Percentiles rank a stretch among this genome's conserved stretches.
Conservation (phyloP, 805 yeast genomes). For the Barnettozyma vustinii region DNA sequence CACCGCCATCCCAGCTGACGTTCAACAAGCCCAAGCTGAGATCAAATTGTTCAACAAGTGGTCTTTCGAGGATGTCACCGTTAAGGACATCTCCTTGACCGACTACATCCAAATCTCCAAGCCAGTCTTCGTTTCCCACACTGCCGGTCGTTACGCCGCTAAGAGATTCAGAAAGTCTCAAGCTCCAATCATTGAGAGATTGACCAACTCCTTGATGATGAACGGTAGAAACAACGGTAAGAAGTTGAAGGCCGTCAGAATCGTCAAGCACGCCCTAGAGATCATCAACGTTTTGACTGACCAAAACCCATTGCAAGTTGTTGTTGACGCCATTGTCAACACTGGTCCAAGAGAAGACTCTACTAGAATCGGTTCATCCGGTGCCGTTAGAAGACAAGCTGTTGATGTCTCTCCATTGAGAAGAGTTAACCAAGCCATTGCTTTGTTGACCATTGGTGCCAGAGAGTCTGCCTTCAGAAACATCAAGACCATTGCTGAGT, state of each 20-base stretch:
- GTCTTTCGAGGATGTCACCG: constrained; percentile 97
- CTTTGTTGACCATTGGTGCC: constrained; percentile 98
- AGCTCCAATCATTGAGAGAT: constrained; percentile 98
- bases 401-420: constrained; percentile 99
- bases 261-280: constrained; percentile 98
- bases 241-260: constrained; percentile 99
- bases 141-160: constrained; percentile 99
- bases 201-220: constrained; percentile 99
- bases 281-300: constrained; percentile 96
- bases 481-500: constrained; percentile 99
- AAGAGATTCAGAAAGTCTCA: constrained; percentile 99
- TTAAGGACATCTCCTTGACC: constrained; percentile 95
- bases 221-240: constrained; percentile 99
- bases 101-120: constrained; percentile 98
- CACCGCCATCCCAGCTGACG: constrained; percentile 94
- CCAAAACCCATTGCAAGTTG: constrained; percentile 98
- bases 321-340: constrained; percentile 99
- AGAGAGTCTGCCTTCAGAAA: constrained; percentile 99
- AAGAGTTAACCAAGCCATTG: constrained; percentile 99
- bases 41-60: constrained; percentile 99
- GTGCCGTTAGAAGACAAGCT: constrained; percentile 99
- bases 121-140: constrained; percentile 97
- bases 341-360: constrained; percentile 99
- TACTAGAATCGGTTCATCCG: constrained; percentile 99
- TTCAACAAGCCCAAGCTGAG: constrained; percentile 93